Evolutionary conservation across 2,329 filamentous ascomycete genomes (phyloP), one percentile per base, ranked within the genome.

Genomic region (Colletotrichum sublineola): DNA sequence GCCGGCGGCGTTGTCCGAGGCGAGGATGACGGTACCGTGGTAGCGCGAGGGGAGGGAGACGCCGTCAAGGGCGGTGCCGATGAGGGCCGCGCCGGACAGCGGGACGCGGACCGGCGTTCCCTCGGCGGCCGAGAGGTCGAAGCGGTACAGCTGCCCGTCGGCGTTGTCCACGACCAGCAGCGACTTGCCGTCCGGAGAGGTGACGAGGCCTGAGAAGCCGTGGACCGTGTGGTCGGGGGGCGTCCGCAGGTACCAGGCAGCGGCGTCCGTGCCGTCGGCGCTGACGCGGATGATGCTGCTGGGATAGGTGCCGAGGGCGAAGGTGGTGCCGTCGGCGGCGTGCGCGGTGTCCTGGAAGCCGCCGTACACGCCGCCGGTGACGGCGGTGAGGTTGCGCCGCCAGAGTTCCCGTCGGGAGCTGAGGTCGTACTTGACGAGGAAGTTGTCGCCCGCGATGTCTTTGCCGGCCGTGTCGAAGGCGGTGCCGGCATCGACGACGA

Each of bases 291-390:
- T 72, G 20, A 84, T 77, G 8, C 79, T 81, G 29, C 80, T 80
- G 0, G 82, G 81, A 11, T 75, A 84, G 0, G 81, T 82, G 52
- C 83, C 82, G 0, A 84, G 75, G 8, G 81, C 79, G 62, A 80
- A 84, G 0, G 80, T 71, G 75, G 82, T 81, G 11, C 82, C 81
- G 2, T 73, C 73, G 1, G 63, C 52, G 60, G 83, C 82, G 63
- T 81, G 79, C 48, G 81, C 82, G 3, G 83, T 76, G 63, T 85
- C 83, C 68, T 84, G 82, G 46, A 79, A 83, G 7, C 81, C 83
- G 33, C 81, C 79, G 71, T 81, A 84, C 0, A 62, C 67, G 4
- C 80, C 80, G 0, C 73, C 63, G 0, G 78, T 78, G 0, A 79
- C 62, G 0, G 75, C 73, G 0, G 79, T 82, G 12, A 84, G 70